These are phyloP conservation scores for Leccinum broughii DNA, from an alignment of 768 basidiomycete species.

Conservation along the genomic window DNA sequence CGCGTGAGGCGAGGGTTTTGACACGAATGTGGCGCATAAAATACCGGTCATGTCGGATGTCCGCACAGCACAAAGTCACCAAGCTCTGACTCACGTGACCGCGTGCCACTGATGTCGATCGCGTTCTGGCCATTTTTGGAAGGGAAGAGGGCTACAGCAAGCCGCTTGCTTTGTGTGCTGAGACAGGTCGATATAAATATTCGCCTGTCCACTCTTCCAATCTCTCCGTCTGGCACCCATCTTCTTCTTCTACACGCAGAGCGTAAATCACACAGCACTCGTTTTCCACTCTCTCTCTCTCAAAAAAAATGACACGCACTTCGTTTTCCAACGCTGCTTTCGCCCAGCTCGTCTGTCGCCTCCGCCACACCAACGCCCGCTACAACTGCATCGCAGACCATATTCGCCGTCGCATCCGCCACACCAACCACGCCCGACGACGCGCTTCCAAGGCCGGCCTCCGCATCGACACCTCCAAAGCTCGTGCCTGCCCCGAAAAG, in stretches of 20 bases:
- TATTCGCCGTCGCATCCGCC: slow-evolving; percentile 37
- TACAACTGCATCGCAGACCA: slow-evolving; percentile 41
- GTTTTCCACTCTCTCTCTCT: neutral
- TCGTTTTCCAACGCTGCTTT: slow-evolving; percentile 31
- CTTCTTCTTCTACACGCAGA: slow-evolving; percentile 5
- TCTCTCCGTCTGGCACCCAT: slow-evolving; percentile 11
- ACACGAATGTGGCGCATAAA: neutral
- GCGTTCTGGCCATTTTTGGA: slow-evolving; percentile 4
- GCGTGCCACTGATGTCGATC: slow-evolving; percentile 7
- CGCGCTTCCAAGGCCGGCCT: slow-evolving; percentile 47
- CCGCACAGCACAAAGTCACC: neutral
- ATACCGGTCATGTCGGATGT: too few species aligned
- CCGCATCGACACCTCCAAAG: slow-evolving; percentile 42
- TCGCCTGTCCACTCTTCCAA: neutral
- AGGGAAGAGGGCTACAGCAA: neutral
- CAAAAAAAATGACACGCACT: slow-evolving; percentile 24
- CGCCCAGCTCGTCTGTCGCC: slow-evolving; percentile 41
- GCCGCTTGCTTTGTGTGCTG: slow-evolving; percentile 19
- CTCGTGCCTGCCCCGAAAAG: slow-evolving; percentile 39
- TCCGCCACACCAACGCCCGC: slow-evolving; percentile 46
- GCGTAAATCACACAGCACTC: slow-evolving; percentile 21
- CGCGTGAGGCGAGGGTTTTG: neutral
- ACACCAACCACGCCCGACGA: slow-evolving; percentile 47
- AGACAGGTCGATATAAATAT: slow-evolving; percentile 25
- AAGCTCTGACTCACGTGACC: slow-evolving; percentile 4